Conservation (phyloP, 148 eudicot genomes). For the Cornus suecica region DNA sequence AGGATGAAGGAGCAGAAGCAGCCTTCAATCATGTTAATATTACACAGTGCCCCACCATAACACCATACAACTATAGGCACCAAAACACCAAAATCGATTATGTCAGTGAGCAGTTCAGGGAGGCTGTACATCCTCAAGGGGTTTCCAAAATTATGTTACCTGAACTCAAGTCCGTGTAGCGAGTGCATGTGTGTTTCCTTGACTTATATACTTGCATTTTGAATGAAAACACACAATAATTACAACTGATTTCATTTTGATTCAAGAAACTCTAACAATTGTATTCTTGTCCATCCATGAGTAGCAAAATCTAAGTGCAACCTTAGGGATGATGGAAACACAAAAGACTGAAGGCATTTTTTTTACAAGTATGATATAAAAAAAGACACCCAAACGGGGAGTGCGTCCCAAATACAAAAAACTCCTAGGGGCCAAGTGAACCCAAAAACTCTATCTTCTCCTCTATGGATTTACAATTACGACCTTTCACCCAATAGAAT, state of each 20-base stretch:
- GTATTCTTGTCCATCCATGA: background rate
- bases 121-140: no score
- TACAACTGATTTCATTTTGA: background rate
- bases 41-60: background rate
- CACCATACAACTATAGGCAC: background rate
- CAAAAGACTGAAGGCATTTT: background rate
- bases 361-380: no score
- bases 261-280: background rate
- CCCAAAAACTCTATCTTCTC: no score
- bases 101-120: slow-evolving; percentile 1
- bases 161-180: no score
- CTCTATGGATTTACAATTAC: no score
- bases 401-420: no score
- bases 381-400: no score
- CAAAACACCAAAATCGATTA: background rate
- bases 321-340: background rate
- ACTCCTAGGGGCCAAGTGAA: no score
- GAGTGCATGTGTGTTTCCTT: no score
- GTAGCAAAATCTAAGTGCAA: background rate
- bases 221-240: background rate
- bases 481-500: no score
- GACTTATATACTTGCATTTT: background rate
- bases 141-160: no score
- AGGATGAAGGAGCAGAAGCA: background rate
- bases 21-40: background rate